These are phyloP conservation scores for Solanum chacoense DNA, from an alignment of 305 asterid species.

Conservation along the genomic window DNA sequence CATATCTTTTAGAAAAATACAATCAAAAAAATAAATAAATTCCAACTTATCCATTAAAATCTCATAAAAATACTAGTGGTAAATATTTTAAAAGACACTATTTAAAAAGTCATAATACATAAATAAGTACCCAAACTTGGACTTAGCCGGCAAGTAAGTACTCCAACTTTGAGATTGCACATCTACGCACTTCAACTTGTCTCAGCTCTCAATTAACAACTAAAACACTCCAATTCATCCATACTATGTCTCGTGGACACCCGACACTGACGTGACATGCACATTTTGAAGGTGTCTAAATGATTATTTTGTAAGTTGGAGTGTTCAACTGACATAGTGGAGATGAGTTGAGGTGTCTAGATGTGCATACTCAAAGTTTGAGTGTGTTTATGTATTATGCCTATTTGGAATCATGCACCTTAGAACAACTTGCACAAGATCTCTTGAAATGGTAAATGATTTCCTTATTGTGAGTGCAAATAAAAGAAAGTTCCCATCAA, in stretches of 20 bases:
- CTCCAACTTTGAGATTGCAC: not conserved
- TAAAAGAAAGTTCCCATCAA: not conserved
- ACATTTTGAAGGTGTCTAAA: not conserved
- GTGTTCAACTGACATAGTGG: not conserved
- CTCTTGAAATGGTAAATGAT: not conserved
- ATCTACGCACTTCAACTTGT: not conserved
- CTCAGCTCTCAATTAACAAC: not conserved
- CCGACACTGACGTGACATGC: not conserved
- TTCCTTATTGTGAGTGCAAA: not conserved
- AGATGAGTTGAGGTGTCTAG: not conserved
- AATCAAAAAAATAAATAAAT: no score
- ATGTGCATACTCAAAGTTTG: not conserved
- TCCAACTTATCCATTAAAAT: not conserved
- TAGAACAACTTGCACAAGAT: not conserved
- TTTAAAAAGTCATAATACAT: not conserved
- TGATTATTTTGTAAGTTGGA: not conserved
- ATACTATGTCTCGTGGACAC: not conserved
- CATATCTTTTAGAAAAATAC: not conserved
- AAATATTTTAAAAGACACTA: not conserved
- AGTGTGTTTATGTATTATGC: not conserved
- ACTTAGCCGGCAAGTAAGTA: accelerated
- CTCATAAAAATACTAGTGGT: not conserved
- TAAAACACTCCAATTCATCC: not conserved
- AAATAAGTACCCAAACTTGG: accelerated
- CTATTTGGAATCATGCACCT: not conserved